Base-by-base conservation (phyloP, 495 filamentous ascomycete species). In the Xylaria acuta region DNA sequence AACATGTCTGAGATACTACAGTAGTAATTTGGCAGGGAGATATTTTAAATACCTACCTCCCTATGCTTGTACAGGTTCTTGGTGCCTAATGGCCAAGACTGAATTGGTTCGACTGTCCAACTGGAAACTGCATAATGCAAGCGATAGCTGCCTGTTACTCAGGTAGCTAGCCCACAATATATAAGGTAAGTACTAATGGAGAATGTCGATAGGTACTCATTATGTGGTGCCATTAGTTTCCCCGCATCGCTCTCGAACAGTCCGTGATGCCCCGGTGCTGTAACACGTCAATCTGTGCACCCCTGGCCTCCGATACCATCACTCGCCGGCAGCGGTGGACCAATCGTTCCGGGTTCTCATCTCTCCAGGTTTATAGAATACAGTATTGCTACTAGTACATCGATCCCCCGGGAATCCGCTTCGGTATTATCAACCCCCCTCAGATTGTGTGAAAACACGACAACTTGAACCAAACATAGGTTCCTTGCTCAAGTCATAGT, bases 231-330 rank as follows among this genome's bases (percentile, higher is more conserved):
- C 59, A 41, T 41, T 63, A 30, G 7, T 47, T 47, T 47, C 40
- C 63, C 63, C 63, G 49, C 63, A 65, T 22, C 7, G 40, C 34
- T 65, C 40, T 45, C 63, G 27, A 65, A 3, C 27, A 25, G 60
- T 41, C n/a, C 11, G 32, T 60, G 27, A 60, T 38, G 34, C 30
- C 16, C 32, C 36, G 36, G 41, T 65, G 63, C 40, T 32, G 27
- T 34, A 65, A 65, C 63, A 65, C 63, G 63, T 65, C 63, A 65
- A 32, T 65, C 58, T 20, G n/a, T 38, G 58, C 32, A 38, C 58
- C 34, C 34, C n/a, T 36, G 9, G 22, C 14, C 38, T 64, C 38
- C 38, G 27, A 64, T 43, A 11, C 16, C 63, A 20, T 18, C 34
- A 43, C 60, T 43, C 36, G 1, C 18, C 36, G 11, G 12, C 38